Base-by-base conservation (phyloP, 805 yeast species). In the Yamadazyma ubonensis region DNA sequence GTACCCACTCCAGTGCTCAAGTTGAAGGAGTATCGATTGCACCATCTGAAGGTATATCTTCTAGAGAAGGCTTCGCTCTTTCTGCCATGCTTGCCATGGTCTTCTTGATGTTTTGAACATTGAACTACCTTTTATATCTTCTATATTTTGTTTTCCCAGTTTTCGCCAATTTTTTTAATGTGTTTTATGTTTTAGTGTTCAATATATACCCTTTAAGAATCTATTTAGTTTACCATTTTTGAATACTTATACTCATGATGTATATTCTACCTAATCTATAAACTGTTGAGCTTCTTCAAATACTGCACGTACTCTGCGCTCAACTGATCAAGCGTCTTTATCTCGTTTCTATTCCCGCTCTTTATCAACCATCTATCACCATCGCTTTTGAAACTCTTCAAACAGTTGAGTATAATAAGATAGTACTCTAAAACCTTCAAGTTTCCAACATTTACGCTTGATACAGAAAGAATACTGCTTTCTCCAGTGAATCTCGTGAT, bases 391-490 rank as follows among this genome's bases (percentile, higher is more conserved):
- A 65, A 66, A 19, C 65, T 55, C 33, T 60, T 63, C 34, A 69
- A 54, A 16, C 65, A 55, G 42, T 69, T 69, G 43, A 68, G 47
- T 5, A 69, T 61, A n/a, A 68, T 57, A 56, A 67, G 59, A 47
- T 67, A 69, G 33, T 67, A 54, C 45, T 69, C 75, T 36, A 69
- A 53, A 9, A 68, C 53, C 47, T 69, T 67, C 44, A 69, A 55
- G 36, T 64, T 61, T 42, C 59, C 58, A 34, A 63, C 61, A 39
- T 58, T 59, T 28, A 59, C 43, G 35, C 60, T 63, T 16, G 57
- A 60, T 12, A 14, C 14, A 12, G 17, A 17, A 11, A 39, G 25
- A 34, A 29, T 18, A 42, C 45, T 36, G 16, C 32, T 48, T 26
- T 36, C 33, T 49, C 43, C 20, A 58, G 67, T 63, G 52, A 67